Evolutionary conservation across 352 stramenopile genomes (phyloP), one percentile per base, ranked within the genome.

Genomic region (Blastocystis sp.): DNA sequence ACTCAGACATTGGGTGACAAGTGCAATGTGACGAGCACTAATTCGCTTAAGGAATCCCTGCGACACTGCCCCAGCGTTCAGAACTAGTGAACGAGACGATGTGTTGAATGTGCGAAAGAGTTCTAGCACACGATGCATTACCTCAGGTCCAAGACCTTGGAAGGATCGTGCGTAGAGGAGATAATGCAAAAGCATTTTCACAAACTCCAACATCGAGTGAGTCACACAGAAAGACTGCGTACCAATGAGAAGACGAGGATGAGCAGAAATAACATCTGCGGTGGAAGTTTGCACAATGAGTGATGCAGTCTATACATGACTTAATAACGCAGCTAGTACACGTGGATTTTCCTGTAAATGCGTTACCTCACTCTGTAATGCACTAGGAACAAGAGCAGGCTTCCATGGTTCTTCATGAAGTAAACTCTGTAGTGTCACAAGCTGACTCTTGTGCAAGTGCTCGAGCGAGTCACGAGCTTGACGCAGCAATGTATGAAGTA

Each of bases 41-140:
- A 79, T 79, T 8, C 68, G 68, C 68, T 79, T 79, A 9, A 79
- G 50, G 41, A 79, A 79, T 8, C 68, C 68, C 37, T 79, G 68
- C 1, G 68, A 79, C 7, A 79, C 68, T 23, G 68, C 68, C 20
- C 68, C 68, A 1, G 68, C 68, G 50, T 79, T 79, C 15, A 79
- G 68, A 15, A 79, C 68, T 9, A 79, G 41, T 8, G 29, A 55
- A 11, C 68, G 68, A 15, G 68, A 56, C 11, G 68, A 56, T 7
- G 37, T 79, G 50, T 79, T 79, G 23, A 55, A 79, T 23, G 47
- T 15, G 23, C 47, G 41, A 47, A 79, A 79, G 4, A 79, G 50
- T 20, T 79, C 68, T 34, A 79, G 50, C 1, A 79, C 41, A 15
- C 68, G 68, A 34, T 79, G 23, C 68, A 79, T 79, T 6, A 79